Evolutionary conservation across 768 basidiomycete genomes (phyloP).

Genomic region (Tylopilus subfusipes): DNA sequence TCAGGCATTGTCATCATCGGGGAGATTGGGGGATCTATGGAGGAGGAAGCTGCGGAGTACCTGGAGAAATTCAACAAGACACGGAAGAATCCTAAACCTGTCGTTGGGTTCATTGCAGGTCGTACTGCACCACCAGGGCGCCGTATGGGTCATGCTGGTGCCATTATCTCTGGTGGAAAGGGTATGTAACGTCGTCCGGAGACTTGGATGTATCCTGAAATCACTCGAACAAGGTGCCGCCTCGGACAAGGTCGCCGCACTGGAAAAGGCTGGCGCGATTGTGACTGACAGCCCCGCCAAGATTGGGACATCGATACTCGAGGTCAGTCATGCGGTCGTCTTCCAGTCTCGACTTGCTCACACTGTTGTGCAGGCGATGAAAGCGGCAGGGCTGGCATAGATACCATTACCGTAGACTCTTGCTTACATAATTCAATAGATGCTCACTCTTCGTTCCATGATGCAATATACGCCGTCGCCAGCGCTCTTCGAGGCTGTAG

Average conservation of each 20-base stretch:
- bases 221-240: conserved; percentile 63
- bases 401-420: conserved; percentile 17
- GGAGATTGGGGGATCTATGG: conserved; percentile 99
- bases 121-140: conserved; percentile 96
- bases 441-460: neutral
- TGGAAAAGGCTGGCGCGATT: conserved; percentile 87
- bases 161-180: conserved; percentile 97
- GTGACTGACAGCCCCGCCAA: conserved; percentile 95
- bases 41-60: conserved; percentile 98
- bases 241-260: conserved; percentile 86
- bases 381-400: conserved; percentile 68
- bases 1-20: conserved; percentile 95
- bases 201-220: neutral
- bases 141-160: conserved; percentile 98
- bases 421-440: conserved; percentile 39
- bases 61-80: conserved; percentile 91
- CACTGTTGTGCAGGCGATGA: conserved; percentile 59
- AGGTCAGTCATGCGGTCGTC: conserved; percentile 47
- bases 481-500: conserved; percentile 56
- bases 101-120: conserved; percentile 97
- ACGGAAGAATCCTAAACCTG: conserved; percentile 82
- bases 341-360: conserved; percentile 4
- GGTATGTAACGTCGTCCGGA: conserved; percentile 43
- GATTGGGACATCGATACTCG: conserved; percentile 86
- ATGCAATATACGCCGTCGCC: conserved; percentile 36